Evolutionary conservation across 192 early-diverging fungal genomes (phyloP), one percentile per base, ranked within the genome.

Genomic region (Diversispora epigaea): DNA sequence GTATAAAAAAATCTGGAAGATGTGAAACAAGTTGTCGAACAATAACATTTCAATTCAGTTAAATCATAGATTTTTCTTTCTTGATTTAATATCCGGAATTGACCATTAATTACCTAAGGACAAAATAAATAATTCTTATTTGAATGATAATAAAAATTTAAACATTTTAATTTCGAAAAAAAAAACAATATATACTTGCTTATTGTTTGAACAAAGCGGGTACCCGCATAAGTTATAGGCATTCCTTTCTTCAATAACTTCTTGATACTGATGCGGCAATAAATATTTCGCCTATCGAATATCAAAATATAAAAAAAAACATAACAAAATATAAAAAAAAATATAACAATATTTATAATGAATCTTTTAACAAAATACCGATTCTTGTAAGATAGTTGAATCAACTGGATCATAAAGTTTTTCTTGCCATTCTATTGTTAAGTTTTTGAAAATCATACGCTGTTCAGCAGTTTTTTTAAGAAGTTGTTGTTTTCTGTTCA

Each of bases 21-120:
- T 1, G 89, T 88, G 76, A 92, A 82, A 76, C 95, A 96, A 0
- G 73, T 73, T 46, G 82, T 82, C 7, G 90, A 90, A 70, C 95
- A 96, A 72, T 84, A 96, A 54, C 78, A 74, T 44, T 84, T 83
- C 9, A 91, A 81, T 55, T 90, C 88, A 0, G 87, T 83, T 4
- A 90, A 86, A 77, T 95, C 93, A 74, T 85, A 95, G 6, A 96
- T 88, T 80, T 95, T 94, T 47, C 89, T 85, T 32, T 89, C 86
- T 3, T 76, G 74, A 44, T 88, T 63, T 3, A 93, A 93, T 70
- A 96, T 94, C 32, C 87, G 82, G 75, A 85, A 95, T 74, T 77
- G 78, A n/a, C 85, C 85, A 67, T 82, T 81, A 46, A 81, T 75
- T 46, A 83, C 58, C 87, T 89, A 73, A 43, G 68, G n/a, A 41